A percentile compares a stretch with the other conserved stretches of the same genome.
phyloP scores from a whole-genome alignment of 768 basidiomycete species.

The Rhizopogon vinicolor region DNA sequence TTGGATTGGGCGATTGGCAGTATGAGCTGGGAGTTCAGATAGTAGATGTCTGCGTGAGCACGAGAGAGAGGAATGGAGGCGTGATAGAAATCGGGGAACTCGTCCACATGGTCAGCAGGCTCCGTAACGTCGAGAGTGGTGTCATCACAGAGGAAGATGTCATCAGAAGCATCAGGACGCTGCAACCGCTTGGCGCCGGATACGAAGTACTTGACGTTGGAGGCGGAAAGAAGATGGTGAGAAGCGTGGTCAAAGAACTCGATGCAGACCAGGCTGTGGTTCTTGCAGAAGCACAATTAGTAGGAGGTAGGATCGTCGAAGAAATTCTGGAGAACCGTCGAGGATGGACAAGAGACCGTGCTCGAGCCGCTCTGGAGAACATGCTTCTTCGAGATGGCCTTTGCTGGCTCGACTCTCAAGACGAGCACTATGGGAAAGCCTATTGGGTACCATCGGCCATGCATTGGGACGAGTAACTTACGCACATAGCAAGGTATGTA shows the following conservation, averaged over 20 bases:
- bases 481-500: background rate
- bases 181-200: slow-evolving; percentile 87
- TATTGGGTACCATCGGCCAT: slow-evolving; percentile 92
- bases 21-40: slow-evolving; percentile 95
- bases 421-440: slow-evolving; percentile 53
- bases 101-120: slow-evolving; percentile 67
- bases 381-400: slow-evolving; percentile 89
- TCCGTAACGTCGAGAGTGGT: slow-evolving; percentile 67
- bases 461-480: slow-evolving; percentile 65
- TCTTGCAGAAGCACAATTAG: slow-evolving; percentile 64
- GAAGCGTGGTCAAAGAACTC: slow-evolving; percentile 86
- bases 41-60: slow-evolving; percentile 87
- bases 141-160: slow-evolving; percentile 85
- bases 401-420: slow-evolving; percentile 95
- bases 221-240: slow-evolving; percentile 70
- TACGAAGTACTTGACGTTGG: slow-evolving; percentile 79
- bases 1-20: slow-evolving; percentile 91
- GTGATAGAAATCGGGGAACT: slow-evolving; percentile 88
- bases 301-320: slow-evolving; percentile 68
- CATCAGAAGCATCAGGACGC: slow-evolving; percentile 74
- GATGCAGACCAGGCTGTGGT: slow-evolving; percentile 87
- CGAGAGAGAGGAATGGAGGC: slow-evolving; percentile 86
- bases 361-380: slow-evolving; percentile 76
- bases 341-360: slow-evolving; percentile 79
- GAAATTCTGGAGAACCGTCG: slow-evolving; percentile 52